Evolutionary conservation across 129 eudicot genomes (phyloP).

Genomic region (Flaveria ramosissima): DNA sequence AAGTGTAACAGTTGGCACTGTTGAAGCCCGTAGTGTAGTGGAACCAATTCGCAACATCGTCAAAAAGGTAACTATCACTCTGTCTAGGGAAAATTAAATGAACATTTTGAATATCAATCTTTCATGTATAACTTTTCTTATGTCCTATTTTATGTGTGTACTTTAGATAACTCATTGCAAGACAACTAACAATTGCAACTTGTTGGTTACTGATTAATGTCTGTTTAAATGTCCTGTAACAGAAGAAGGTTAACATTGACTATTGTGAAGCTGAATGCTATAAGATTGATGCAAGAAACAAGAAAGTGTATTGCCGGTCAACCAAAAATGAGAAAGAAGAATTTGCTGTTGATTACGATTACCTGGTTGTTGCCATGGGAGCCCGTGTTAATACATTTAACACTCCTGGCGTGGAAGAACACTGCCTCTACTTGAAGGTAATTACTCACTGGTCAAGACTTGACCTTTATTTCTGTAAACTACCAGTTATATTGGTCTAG

Average conservation of each 20-base stretch:
- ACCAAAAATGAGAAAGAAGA: slow-evolving; percentile 45
- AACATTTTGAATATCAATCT: background rate
- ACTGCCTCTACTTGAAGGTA: slow-evolving; percentile 85
- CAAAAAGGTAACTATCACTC: slow-evolving; percentile 35
- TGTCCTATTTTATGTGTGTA: background rate
- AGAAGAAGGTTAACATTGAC: slow-evolving; percentile 38
- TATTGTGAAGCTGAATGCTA: slow-evolving; percentile 44
- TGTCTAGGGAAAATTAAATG: background rate
- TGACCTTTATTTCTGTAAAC: background rate
- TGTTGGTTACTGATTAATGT: slow-evolving; percentile 4
- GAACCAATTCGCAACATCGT: slow-evolving; percentile 50
- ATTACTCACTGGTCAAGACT: slow-evolving; percentile 9
- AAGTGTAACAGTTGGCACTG: slow-evolving; percentile 49
- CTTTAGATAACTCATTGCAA: background rate
- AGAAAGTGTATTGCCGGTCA: slow-evolving; percentile 43
- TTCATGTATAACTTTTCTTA: background rate
- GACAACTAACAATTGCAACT: background rate
- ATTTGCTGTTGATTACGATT: slow-evolving; percentile 70
- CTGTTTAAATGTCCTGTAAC: background rate
- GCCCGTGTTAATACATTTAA: slow-evolving; percentile 84
- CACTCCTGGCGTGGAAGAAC: slow-evolving; percentile 90
- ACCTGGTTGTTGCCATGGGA: slow-evolving; percentile 78
- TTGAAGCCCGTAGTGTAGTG: slow-evolving; percentile 47
- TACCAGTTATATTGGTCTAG: background rate
- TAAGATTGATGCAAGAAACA: slow-evolving; percentile 38